A percentile compares a stretch with the other conserved stretches of the same genome.
These are phyloP conservation scores for Globisporangium nodosum DNA, from an alignment of 352 stramenopile genomes.

Conservation along the genomic window DNA sequence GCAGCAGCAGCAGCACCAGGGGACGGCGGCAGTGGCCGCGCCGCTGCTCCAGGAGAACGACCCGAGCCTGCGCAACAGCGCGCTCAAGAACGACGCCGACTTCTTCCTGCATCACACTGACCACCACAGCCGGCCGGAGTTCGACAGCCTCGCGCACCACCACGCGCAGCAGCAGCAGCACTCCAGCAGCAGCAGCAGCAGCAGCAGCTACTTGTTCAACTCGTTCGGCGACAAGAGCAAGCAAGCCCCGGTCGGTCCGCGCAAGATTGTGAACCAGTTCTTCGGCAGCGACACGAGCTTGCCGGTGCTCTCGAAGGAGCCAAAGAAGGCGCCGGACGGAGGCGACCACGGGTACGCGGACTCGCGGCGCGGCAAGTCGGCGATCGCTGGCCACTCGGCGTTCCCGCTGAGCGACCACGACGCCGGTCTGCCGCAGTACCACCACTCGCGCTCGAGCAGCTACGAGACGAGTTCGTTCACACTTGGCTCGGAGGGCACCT, in stretches of 20 bases:
- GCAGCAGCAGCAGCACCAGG: background rate
- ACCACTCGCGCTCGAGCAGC: slow-evolving; percentile 11
- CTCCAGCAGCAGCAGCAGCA: slow-evolving; percentile 11
- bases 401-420: slow-evolving; percentile 14
- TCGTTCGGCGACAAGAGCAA: slow-evolving; percentile 32
- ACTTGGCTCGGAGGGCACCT: slow-evolving; percentile 24
- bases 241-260: slow-evolving; percentile 12
- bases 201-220: slow-evolving; percentile 31
- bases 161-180: slow-evolving; percentile 14
- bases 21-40: background rate
- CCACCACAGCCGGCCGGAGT: slow-evolving; percentile 9
- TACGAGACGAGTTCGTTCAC: slow-evolving; percentile 19
- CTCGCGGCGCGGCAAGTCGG: slow-evolving; percentile 16
- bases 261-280: slow-evolving; percentile 36
- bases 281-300: slow-evolving; percentile 24
- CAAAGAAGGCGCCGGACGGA: slow-evolving; percentile 23
- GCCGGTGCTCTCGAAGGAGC: slow-evolving; percentile 30
- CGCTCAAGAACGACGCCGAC: slow-evolving; percentile 9
- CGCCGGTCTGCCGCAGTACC: slow-evolving; percentile 11
- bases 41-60: slow-evolving; percentile 23
- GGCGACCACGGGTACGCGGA: slow-evolving; percentile 32
- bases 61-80: slow-evolving; percentile 6
- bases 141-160: slow-evolving; percentile 13
- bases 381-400: slow-evolving; percentile 13
- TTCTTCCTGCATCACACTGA: slow-evolving; percentile 6